Evolutionary conservation across 495 filamentous ascomycete genomes (phyloP).

Genomic region (Xylaria sp.): DNA sequence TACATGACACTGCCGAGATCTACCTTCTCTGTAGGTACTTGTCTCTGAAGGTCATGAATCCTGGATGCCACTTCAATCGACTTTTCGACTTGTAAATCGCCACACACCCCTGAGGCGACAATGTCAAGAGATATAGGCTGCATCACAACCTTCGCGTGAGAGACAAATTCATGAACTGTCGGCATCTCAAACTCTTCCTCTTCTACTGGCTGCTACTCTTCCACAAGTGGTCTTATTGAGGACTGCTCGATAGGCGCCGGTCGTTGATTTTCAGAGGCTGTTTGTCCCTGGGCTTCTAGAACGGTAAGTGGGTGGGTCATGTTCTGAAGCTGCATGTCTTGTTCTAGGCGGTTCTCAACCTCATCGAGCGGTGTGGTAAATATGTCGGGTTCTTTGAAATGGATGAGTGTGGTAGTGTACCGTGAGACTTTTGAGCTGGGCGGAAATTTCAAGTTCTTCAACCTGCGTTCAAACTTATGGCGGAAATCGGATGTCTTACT

Average conservation of each 20-base stretch:
- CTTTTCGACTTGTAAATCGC: no score
- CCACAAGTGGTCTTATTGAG: no score
- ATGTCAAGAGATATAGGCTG: no score
- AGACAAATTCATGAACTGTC: no score
- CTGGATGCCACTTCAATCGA: no score
- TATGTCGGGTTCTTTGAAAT: not conserved
- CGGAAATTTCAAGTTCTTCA: not conserved
- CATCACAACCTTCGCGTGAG: no score
- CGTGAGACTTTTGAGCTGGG: not conserved
- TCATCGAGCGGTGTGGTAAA: not conserved
- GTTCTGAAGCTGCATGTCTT: not conserved
- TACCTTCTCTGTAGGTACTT: no score
- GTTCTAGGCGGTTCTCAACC: not conserved
- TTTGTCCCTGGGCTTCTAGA: not conserved
- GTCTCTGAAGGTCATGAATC: no score
- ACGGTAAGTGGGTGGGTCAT: slow-evolving; percentile 15
- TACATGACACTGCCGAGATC: no score
- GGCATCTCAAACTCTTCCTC: no score
- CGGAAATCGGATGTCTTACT: slow-evolving; percentile 17
- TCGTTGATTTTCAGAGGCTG: not conserved
- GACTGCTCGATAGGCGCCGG: not conserved
- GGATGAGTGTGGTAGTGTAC: not conserved
- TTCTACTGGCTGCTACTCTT: no score
- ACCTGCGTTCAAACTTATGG: not conserved
- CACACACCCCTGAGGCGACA: no score